Evolutionary conservation across 2,329 filamentous ascomycete species (phyloP), one percentile per base, ranked within the genome.

Genomic region (Lachnellula occidentalis): DNA sequence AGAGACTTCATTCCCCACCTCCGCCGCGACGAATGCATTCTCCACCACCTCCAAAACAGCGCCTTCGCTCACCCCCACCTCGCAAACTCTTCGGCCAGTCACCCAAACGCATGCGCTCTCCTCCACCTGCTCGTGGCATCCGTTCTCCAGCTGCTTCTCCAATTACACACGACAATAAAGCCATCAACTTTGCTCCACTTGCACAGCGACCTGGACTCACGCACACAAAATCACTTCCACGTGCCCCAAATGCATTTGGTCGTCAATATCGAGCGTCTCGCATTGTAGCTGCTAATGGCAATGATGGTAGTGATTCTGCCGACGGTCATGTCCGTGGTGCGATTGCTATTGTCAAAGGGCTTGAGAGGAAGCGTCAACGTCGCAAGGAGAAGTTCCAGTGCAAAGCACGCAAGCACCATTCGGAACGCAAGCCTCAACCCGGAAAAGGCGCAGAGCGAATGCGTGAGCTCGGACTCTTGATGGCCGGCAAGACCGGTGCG

Each of bases 301-400:
- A 70, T 67, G 66, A 54, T 67, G 67, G 64, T 63, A 57, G 54
- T 58, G 59, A 71, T 59, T 59, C 69, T 63, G 59, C 66, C 49
- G 79, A 86, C 49, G 74, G 83, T 42, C 90, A 94, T 60, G 81
- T 90, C 9, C 88, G 94, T 59, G 90, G 91, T n/a, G 92, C 94
- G 36, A 95, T 99, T 62, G 94, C 97, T 71, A 99, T 96, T 58
- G 89, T 96, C 72, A 95, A 96, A 71, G 94, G 94, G 8, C 81
- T 99, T 1, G 94, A 99, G 75, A 87, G 89, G 72, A 97, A 96
- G 76, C 87, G 92, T 24, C 89, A 94, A 74, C 86, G 94, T 61
- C 88, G 94, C 64, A 91, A 88, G 74, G 92, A 97, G 72, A 96
- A 96, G 72, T 88, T 91, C 66, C 87, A 92, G 68, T 95, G 89